Base-by-base conservation (phyloP, 768 basidiomycete species). In the Coprinopsis strossmayeri region DNA sequence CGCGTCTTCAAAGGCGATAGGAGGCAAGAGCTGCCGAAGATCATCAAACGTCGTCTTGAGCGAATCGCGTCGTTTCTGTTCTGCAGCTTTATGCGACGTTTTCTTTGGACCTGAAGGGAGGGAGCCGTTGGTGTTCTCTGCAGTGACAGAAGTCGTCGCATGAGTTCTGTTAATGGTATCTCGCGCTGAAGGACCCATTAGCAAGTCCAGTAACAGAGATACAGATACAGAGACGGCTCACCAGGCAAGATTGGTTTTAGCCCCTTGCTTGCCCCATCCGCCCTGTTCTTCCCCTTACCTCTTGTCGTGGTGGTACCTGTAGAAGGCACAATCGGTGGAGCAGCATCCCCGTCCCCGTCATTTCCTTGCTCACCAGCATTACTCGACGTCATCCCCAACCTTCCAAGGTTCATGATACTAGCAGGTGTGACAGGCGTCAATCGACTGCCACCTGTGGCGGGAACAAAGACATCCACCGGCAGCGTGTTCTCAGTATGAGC, bases 21-120 rank as follows among this genome's bases (percentile, higher is more conserved):
- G 89, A 1, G 96, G 96, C 0, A 99, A 76, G 13, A 98, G 72
- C 15, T 71, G 63, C 13, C 90, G 85, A 10, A 92, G 73, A 46
- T 91, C 88, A 57, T 92, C 89, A 58, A 87, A 98, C 3, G 93
- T 91, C 13, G 87, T 84, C 69, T 98, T 99, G 51, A 98, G 80
- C 37, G 91, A 93, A 66, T 99, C 95, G 7, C 96, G 83, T 38
- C 96, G 86, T 62, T 94, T 93, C 64, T 99, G 96, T 66, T 99
- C 96, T 3, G 96, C 96, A 11, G 84, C 89, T 67, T 97, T 98
- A 67, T 99, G 90, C 5, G 89, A 89, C 24, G 84, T 84, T 64
- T 90, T 91, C 51, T 81, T 67, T 27, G 34, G 65, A 64, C 10
- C 55, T 52, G 46, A 51, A 45, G 44, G 38, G 30, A 49, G 28